Conservation (phyloP, 2,329 filamentous ascomycete species). For the Pseudogymnoascus sp. region DNA sequence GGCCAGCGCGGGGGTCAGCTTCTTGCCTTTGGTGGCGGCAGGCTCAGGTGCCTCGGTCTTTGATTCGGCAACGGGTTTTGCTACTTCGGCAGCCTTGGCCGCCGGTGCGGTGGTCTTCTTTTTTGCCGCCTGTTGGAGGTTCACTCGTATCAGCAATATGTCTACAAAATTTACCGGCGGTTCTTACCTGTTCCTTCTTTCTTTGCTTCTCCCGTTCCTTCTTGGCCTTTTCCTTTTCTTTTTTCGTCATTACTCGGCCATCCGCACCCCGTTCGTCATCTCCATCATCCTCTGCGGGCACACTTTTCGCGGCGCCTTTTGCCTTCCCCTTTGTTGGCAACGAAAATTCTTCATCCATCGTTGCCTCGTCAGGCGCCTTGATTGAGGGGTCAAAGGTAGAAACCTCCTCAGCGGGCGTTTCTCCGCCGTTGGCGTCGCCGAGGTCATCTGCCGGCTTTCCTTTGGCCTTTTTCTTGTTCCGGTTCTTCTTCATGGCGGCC, state of each 20-base stretch:
- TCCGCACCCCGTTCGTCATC: slow-evolving; percentile 46
- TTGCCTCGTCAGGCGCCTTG: slow-evolving; percentile 75
- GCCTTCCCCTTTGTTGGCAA: slow-evolving; percentile 67
- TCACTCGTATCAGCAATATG: slow-evolving; percentile 11
- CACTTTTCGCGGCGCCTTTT: slow-evolving; percentile 43
- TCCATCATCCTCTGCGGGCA: slow-evolving; percentile 38
- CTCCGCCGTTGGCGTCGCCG: slow-evolving; percentile 53
- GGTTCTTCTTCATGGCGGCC: slow-evolving; percentile 73
- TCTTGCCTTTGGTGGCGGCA: slow-evolving; percentile 76
- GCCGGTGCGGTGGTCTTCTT: slow-evolving; percentile 58
- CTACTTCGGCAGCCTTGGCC: slow-evolving; percentile 48
- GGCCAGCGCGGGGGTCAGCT: slow-evolving; percentile 66
- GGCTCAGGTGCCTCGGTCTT: slow-evolving; percentile 39
- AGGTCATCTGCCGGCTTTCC: slow-evolving; percentile 66
- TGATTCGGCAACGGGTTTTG: slow-evolving; percentile 42
- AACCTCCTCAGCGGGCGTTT: slow-evolving; percentile 36
- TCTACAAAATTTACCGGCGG: not conserved
- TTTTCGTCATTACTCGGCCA: slow-evolving; percentile 81
- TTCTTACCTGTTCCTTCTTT: slow-evolving; percentile 87
- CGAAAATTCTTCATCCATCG: slow-evolving; percentile 77
- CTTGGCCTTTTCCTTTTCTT: slow-evolving; percentile 96
- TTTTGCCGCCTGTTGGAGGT: slow-evolving; percentile 57
- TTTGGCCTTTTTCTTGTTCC: slow-evolving; percentile 87
- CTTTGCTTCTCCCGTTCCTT: slow-evolving; percentile 98
- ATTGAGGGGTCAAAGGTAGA: slow-evolving; percentile 36